phyloP scores from a whole-genome alignment of 2,329 filamentous ascomycete species.

The Monosporascus sp. region DNA sequence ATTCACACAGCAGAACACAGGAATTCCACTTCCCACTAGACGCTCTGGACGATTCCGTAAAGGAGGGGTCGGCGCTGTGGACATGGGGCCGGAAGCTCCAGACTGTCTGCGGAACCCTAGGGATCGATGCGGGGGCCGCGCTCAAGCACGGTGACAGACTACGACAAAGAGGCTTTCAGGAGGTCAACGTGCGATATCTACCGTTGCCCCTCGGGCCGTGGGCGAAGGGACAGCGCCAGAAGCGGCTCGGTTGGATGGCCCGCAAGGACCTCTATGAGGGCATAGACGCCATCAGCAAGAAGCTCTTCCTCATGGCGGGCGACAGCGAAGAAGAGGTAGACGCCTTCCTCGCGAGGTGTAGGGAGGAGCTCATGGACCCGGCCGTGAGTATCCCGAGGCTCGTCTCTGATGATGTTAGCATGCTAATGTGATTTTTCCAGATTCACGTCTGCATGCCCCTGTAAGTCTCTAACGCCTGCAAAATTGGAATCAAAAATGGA shows the following conservation, averaged over 20 bases:
- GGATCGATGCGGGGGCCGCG: conserved; percentile 9
- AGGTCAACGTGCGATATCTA: conserved; percentile 13
- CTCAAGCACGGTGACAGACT: conserved; percentile 11
- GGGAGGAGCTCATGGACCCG: conserved; percentile 9
- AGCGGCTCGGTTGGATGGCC: conserved; percentile 16
- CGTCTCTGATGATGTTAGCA: neutral
- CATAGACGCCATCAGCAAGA: conserved; percentile 16
- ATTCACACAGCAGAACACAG: neutral
- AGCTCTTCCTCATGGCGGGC: conserved; percentile 24
- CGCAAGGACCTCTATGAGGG: conserved; percentile 16
- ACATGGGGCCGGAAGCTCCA: conserved; percentile 11
- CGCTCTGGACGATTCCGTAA: conserved; percentile 7
- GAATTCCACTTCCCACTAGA: conserved; percentile 13
- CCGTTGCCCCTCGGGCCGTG: conserved; percentile 13
- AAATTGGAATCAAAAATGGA: neutral
- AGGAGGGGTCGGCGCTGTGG: conserved; percentile 6
- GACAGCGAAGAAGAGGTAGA: conserved; percentile 9
- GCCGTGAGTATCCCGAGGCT: neutral
- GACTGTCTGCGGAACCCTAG: conserved; percentile 7
- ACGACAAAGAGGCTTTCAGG: conserved; percentile 12
- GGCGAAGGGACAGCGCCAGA: conserved; percentile 14
- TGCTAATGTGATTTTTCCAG: conserved; percentile 1
- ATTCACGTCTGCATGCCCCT: conserved; percentile 13
- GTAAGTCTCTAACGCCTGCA: conserved; percentile 2
- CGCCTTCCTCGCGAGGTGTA: conserved; percentile 6